A percentile compares a stretch with the other conserved stretches of the same genome.
Conservation (phyloP, 768 basidiomycete genomes). For the Mycena leptocephala region DNA sequence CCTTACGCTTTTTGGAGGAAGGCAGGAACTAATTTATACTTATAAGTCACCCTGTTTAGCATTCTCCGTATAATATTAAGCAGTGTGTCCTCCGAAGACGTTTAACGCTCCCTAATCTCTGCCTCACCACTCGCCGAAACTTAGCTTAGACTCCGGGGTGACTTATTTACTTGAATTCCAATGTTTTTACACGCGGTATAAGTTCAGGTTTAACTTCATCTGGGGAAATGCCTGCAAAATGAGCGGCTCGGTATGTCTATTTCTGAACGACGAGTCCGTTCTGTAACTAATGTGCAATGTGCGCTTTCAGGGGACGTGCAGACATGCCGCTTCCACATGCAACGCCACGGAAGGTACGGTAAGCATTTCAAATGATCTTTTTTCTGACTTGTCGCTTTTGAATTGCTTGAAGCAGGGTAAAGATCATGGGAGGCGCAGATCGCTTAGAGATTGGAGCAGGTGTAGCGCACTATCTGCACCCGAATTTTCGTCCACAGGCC, state of each 20-base stretch:
- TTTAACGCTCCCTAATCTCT: neutral
- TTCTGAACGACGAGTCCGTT: neutral
- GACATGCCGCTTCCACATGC: neutral
- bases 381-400: neutral
- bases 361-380: neutral
- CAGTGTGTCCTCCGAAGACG: neutral
- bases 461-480: neutral
- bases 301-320: neutral
- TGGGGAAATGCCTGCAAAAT: neutral
- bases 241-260: neutral
- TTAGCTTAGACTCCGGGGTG: neutral
- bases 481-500: neutral
- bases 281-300: neutral
- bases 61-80: neutral
- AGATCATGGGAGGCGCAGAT: neutral
- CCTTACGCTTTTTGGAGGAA: neutral
- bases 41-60: neutral
- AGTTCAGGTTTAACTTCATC: neutral
- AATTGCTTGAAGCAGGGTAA: neutral
- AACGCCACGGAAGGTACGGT: neutral
- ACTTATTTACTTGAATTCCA: neutral
- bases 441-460: neutral
- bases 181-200: neutral
- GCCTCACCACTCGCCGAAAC: neutral
- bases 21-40: neutral